Evolutionary conservation across 768 basidiomycete species (phyloP).

Genomic region (Russula griseocarnosa): DNA sequence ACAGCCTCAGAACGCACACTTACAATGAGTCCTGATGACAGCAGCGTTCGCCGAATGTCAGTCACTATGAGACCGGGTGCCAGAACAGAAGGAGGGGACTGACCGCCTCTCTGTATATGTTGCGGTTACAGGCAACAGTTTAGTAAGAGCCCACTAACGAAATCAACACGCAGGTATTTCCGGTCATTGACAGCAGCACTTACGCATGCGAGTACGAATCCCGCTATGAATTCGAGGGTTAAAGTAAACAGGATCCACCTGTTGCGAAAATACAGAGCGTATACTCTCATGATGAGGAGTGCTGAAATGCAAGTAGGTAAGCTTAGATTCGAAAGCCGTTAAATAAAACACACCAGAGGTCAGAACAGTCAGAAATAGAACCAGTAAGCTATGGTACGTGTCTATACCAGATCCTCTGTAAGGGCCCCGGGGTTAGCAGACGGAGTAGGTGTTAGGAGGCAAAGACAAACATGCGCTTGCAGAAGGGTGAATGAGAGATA

Average conservation of each 20-base stretch:
- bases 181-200: background rate
- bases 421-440: background rate
- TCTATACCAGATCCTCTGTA: background rate
- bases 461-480: slow-evolving; percentile 1
- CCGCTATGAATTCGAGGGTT: slow-evolving; percentile 11
- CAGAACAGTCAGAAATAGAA: slow-evolving; percentile 1
- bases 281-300: slow-evolving; percentile 31
- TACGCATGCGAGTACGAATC: background rate
- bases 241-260: slow-evolving; percentile 24
- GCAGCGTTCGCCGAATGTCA: slow-evolving; percentile 1
- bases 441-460: background rate
- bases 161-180: background rate
- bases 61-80: background rate
- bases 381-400: slow-evolving; percentile 3
- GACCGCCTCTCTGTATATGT: background rate
- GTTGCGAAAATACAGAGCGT: slow-evolving; percentile 32
- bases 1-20: background rate
- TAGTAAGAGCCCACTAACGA: slow-evolving; percentile 1
- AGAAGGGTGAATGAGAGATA: background rate
- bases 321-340: background rate
- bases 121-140: background rate
- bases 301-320: slow-evolving; percentile 12
- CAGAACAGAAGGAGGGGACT: background rate
- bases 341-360: slow-evolving; percentile 1
- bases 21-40: background rate